Conservation (phyloP, 129 eudicot genomes). For the Centaurea solstitialis region DNA sequence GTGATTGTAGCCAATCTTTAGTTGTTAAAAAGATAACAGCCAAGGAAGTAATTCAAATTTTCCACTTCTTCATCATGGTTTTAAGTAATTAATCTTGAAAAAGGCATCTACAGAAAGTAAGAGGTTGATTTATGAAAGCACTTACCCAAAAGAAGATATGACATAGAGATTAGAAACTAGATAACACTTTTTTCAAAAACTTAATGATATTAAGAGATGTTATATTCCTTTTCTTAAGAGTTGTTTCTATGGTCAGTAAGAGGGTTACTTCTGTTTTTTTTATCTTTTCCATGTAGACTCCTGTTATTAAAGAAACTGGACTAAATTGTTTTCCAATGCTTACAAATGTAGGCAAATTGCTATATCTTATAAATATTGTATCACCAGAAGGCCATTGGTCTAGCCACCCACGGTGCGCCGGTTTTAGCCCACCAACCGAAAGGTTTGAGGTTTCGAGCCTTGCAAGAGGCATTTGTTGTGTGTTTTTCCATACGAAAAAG, state of each 20-base stretch:
- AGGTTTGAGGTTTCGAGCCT: background rate
- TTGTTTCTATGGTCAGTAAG: background rate
- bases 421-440: background rate
- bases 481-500: background rate
- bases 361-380: background rate
- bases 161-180: background rate
- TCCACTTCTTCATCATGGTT: background rate
- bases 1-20: background rate
- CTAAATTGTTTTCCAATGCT: background rate
- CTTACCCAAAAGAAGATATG: background rate
- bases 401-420: background rate
- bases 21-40: background rate
- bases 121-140: constrained; percentile 3
- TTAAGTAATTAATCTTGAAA: background rate
- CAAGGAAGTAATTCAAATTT: background rate
- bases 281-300: constrained; percentile 6
- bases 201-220: background rate
- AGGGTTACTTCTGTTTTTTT: background rate
- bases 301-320: background rate
- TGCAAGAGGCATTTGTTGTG: background rate
- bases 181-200: background rate
- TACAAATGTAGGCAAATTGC: background rate
- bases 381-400: background rate
- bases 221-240: background rate
- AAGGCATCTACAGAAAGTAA: background rate